Evolutionary conservation across 805 yeast species (phyloP), one percentile per base, ranked within the genome.

Genomic region (Wickerhamiella kurtzmanii): DNA sequence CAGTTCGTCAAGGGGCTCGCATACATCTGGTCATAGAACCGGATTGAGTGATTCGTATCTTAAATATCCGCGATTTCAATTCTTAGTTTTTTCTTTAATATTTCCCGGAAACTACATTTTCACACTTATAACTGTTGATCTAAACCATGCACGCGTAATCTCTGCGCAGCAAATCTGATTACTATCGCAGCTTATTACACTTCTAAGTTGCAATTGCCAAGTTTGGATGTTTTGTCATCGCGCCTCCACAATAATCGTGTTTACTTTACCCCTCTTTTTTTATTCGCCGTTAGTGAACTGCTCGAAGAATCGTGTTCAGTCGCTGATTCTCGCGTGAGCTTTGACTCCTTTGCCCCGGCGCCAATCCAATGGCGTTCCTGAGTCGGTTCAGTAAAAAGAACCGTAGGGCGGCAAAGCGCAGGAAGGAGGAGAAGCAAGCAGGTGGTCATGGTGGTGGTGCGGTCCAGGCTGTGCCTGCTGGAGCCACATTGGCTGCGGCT

Each of bases 291-390:
- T 25, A 6, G 32, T 25, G 6, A 25, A 11, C 11, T 25, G 32
- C 11, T 6, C 32, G 32, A 6, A 25, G 32, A 25, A 25, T 25
- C 32, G 32, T 25, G 32, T 25, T 25, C 32, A 25, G 9, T 6
- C 11, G 9, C 11, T 25, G 32, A 25, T 25, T 25, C 32, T 25
- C 6, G 19, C 38, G 19, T 36, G 38, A 36, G 38, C 38, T 36
- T 15, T 15, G 17, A 18, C 22, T 19, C 25, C 25, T 38, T 21
- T 15, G 41, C 25, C 41, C 41, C 11, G 8, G 5, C n/a, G 25
- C 25, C 17, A 5, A 8, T 38, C n/a, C 41, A 15, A 38, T 38
- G 41, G 25, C 41, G 41, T 38, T 38, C 25, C 25, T 38, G 25
- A 18, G 25, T 6, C 22, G 41, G 41, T 38, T 18, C 25, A 20